Base-by-base conservation (phyloP, 2,329 filamentous ascomycete genomes). In the Venturia pyrina region DNA sequence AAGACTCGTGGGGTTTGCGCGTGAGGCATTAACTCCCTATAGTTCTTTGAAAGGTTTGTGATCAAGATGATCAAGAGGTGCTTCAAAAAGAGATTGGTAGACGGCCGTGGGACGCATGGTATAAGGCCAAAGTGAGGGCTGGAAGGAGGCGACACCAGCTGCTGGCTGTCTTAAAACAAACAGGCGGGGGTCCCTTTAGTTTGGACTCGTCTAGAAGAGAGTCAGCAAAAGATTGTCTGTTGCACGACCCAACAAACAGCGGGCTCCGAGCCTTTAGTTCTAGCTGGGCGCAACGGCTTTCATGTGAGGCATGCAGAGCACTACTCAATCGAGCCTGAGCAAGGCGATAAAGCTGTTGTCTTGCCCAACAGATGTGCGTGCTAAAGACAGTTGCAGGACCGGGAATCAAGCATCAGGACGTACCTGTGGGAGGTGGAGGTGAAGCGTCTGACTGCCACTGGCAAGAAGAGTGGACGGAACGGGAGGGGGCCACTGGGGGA, bases 91-190 rank as follows among this genome's bases (percentile, higher is more conserved):
- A 59, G 32, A 59, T 59, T 37, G 53, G 37, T 59, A 59, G 17
- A 59, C 32, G 53, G 53, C 28, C 15, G 53, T 37, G 53, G 53
- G 53, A 59, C 53, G 53, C 53, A 59, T 59, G 53, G 53, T 59
- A 59, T 37, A 59, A 37, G 53, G 28, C 6, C 53, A 59, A 37
- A 19, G 53, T 15, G 28, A n/a, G 32, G 24, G 8, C 0, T 21
- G 48, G 28, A n/a, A 19, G 19, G 53, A 59, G 53, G 53, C 32
- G 53, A 59, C 28, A 59, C 53, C 32, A 59, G 53, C 32, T 59
- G 53, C 21, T 21, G 11, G 50, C 37, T 40, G 37, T 7, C 28
- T 24, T 57, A 34, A 1, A 32, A 37, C 11, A 37, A 34, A 32
- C 50, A 15, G 24, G 28, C 24, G 50, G 2, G n/a, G 32, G 32